A percentile compares a stretch with the other conserved stretches of the same genome.
Evolutionary conservation across 176 grass and related monocot genomes (phyloP).

Genomic region (Oryza meridionalis): DNA sequence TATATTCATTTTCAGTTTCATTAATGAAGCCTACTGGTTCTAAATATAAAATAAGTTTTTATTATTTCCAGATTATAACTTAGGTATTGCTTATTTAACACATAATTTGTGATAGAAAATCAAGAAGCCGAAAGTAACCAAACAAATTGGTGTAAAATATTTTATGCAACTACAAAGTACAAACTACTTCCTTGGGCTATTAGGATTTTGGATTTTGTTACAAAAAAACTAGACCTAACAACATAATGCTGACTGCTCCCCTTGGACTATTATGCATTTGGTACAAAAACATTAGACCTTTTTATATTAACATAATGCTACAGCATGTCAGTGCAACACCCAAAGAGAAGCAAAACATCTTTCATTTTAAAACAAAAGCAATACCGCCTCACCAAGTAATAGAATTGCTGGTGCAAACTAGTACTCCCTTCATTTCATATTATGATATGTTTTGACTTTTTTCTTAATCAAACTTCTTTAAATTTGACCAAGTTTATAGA

Average conservation of each 20-base stretch:
- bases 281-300: not conserved
- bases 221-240: not conserved
- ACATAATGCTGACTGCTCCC: not conserved
- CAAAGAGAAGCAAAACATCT: not conserved
- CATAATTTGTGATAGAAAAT: constrained; percentile 6
- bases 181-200: not conserved
- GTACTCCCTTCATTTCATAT: too few relatives aligned
- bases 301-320: not conserved
- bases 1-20: not conserved
- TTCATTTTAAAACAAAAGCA: not conserved
- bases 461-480: too few relatives aligned
- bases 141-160: not conserved
- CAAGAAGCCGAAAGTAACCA: not conserved
- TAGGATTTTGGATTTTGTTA: not conserved
- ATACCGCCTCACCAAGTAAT: not conserved
- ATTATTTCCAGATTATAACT: not conserved
- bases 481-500: too few relatives aligned
- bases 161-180: not conserved
- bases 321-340: not conserved
- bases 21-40: not conserved
- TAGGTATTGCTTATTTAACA: not conserved
- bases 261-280: not conserved
- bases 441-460: too few relatives aligned
- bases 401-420: constrained; percentile 6
- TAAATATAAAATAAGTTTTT: not conserved